Conservation (phyloP, 306 rosid species). For the Quercus cerris region DNA sequence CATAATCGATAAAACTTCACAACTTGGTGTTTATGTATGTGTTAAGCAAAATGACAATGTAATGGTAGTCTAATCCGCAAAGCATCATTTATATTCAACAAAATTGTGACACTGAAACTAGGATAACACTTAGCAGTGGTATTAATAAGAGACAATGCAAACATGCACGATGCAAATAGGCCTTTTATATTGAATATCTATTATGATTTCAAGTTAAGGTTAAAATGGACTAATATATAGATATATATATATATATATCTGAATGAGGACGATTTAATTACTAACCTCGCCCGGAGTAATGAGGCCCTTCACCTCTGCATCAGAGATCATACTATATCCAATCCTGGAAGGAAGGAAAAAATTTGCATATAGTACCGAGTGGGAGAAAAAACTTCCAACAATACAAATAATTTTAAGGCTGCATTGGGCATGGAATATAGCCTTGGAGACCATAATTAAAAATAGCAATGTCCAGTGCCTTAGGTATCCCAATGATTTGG, state of each 20-base stretch:
- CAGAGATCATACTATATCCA: constrained; percentile 75
- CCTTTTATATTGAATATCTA: neutral
- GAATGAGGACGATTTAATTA: constrained; percentile 16
- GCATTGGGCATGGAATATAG: neutral
- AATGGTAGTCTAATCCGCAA: no score
- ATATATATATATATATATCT: no score
- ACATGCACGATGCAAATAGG: neutral
- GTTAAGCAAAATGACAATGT: neutral
- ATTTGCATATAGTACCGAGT: neutral
- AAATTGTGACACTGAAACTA: neutral
- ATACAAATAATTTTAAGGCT: neutral
- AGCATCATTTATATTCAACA: neutral
- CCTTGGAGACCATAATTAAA: neutral
- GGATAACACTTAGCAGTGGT: neutral
- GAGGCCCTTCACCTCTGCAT: constrained; percentile 71
- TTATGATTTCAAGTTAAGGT: neutral
- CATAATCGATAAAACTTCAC: neutral
- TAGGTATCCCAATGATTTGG: neutral
- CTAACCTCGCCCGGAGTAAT: constrained; percentile 76
- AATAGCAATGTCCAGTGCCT: neutral
- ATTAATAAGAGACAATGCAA: neutral
- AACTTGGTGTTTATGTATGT: neutral
- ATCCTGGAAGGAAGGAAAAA: constrained; percentile 46
- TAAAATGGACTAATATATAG: constrained; percentile 10
- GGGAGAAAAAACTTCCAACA: neutral